A percentile compares a stretch with the other conserved stretches of the same genome.
phyloP scores from a whole-genome alignment of 1,284 basidiomycete genomes.

The Cutaneotrichosporon sp. region DNA sequence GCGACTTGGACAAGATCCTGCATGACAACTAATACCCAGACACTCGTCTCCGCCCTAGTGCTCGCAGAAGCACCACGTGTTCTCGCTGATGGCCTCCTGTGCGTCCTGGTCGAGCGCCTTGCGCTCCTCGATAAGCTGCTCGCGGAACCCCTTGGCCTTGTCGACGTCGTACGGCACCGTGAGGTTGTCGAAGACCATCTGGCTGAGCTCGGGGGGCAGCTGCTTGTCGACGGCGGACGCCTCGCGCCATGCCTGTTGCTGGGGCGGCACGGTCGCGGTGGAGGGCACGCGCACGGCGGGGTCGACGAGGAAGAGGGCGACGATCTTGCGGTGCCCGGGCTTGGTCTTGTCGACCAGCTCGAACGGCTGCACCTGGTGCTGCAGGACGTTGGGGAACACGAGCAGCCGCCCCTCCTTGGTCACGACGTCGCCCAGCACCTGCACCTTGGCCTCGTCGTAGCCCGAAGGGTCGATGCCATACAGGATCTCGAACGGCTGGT shows the following conservation, averaged over 20 bases:
- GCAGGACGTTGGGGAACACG: conserved; percentile 19
- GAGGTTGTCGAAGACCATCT: conserved; percentile 15
- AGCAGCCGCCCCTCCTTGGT: conserved; percentile 11
- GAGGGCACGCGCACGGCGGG: conserved; percentile 14
- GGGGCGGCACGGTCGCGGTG: conserved; percentile 21
- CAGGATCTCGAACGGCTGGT: conserved; percentile 5
- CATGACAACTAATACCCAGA: too few species aligned
- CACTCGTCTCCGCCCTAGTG: conserved; percentile 7
- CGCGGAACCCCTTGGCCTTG: conserved; percentile 18
- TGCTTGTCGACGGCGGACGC: neutral
- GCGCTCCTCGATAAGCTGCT: conserved; percentile 25
- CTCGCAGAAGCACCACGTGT: conserved; percentile 19
- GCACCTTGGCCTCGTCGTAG: neutral
- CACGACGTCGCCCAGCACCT: neutral
- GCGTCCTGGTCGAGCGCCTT: neutral
- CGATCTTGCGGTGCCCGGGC: conserved; percentile 21
- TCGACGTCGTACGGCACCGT: conserved; percentile 17
- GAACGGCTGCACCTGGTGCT: conserved; percentile 18
- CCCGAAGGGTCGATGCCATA: neutral
- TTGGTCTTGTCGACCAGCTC: conserved; percentile 17
- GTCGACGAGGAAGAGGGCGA: conserved; percentile 25
- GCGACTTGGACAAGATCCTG: too few species aligned
- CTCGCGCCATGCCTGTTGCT: conserved; percentile 19
- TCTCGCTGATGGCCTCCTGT: neutral
- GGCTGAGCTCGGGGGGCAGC: conserved; percentile 15